Conservation (phyloP, 768 basidiomycete species). For the Calocera cornea region DNA sequence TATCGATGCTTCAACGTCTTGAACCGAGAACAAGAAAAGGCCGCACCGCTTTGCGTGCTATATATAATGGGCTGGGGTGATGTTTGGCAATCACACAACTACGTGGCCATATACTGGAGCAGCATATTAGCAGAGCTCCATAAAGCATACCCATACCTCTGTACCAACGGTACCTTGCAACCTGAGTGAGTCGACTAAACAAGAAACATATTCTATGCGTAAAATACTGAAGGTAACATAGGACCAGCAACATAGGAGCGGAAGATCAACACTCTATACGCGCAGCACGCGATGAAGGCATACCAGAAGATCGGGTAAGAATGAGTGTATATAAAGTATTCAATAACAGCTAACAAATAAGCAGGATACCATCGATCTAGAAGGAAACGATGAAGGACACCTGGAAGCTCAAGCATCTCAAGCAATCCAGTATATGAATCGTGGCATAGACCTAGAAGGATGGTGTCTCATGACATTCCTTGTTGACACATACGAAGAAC, state of each 20-base stretch:
- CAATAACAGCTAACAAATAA: not conserved
- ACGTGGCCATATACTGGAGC: slow-evolving; percentile 27
- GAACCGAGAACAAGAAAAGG: slow-evolving; percentile 29
- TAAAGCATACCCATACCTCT: too few relatives aligned
- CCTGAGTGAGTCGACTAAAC: too few relatives aligned
- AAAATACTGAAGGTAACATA: too few relatives aligned
- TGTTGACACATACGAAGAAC: not conserved
- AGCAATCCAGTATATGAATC: not conserved
- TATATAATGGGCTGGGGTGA: slow-evolving; percentile 38
- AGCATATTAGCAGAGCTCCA: slow-evolving; percentile 12
- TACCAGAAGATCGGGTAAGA: too few relatives aligned
- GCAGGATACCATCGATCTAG: not conserved
- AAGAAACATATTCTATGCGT: too few relatives aligned
- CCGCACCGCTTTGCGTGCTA: slow-evolving; percentile 28
- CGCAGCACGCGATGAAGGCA: too few relatives aligned
- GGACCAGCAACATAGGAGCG: too few relatives aligned
- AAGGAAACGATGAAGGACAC: not conserved
- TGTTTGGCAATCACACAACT: slow-evolving; percentile 26
- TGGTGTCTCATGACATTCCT: not conserved
- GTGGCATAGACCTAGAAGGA: not conserved
- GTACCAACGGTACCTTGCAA: too few relatives aligned
- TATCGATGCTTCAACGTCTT: slow-evolving; percentile 24
- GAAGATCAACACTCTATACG: too few relatives aligned
- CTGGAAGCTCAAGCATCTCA: not conserved
- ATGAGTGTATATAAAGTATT: too few relatives aligned